A percentile compares a stretch with the other conserved stretches of the same genome.
phyloP scores from a whole-genome alignment of 345 rosid genomes.

The Linum lewisii region DNA sequence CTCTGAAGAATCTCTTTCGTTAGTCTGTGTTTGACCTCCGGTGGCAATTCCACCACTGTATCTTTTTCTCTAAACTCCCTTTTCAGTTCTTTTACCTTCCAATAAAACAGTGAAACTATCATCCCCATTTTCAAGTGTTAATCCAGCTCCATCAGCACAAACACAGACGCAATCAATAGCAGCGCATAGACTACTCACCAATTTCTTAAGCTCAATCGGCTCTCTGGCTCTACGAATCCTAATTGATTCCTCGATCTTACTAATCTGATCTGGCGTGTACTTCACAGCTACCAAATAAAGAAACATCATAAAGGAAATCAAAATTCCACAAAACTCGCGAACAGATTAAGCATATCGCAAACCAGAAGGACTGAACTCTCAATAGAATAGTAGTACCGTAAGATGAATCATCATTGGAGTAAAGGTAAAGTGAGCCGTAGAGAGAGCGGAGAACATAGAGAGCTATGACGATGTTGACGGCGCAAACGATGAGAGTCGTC shows the following conservation, averaged over 20 bases:
- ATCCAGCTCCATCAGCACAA: neutral
- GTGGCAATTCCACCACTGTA: conserved; percentile 36
- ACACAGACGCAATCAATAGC: neutral
- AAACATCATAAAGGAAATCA: neutral
- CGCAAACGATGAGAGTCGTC: conserved; percentile 71
- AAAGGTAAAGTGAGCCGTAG: conserved; percentile 64
- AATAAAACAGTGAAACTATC: conserved; percentile 4
- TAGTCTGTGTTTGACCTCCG: conserved; percentile 42
- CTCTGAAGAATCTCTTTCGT: conserved; percentile 57
- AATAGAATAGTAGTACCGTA: conserved; percentile 7
- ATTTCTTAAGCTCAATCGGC: conserved; percentile 46
- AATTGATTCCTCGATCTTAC: conserved; percentile 76
- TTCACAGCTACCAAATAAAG: conserved; percentile 35
- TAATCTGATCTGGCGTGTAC: conserved; percentile 76
- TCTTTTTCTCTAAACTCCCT: conserved; percentile 31
- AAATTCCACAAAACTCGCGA: neutral
- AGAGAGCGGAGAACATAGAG: conserved; percentile 83
- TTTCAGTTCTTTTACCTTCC: conserved; percentile 55
- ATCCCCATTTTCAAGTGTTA: neutral
- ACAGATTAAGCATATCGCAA: neutral
- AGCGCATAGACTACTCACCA: conserved; percentile 31
- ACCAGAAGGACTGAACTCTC: neutral
- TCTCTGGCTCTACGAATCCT: conserved; percentile 73
- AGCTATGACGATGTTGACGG: conserved; percentile 80
- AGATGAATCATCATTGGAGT: conserved; percentile 33